Percentiles rank a stretch among this genome's conserved stretches.
phyloP scores from a whole-genome alignment of 805 yeast species.

The Wickerhamiella hasegawae region DNA sequence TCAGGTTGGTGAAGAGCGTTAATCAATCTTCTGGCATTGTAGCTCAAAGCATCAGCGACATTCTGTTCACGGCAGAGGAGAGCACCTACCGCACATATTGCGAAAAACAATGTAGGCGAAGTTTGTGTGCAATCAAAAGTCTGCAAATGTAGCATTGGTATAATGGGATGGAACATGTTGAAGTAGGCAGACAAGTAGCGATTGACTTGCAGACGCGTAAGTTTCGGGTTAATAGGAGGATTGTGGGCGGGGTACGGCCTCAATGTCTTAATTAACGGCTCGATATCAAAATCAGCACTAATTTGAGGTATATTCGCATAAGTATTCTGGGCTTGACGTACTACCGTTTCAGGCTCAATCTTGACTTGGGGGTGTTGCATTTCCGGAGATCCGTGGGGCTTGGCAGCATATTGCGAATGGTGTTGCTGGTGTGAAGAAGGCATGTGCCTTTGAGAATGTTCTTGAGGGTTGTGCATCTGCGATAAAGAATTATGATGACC shows the following conservation, averaged over 20 bases:
- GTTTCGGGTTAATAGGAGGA: constrained; percentile 4
- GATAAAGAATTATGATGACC: too few species aligned
- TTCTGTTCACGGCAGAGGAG: constrained; percentile 16
- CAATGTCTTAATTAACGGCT: constrained; percentile 4
- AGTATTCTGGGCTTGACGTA: too few species aligned
- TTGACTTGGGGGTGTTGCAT: too few species aligned
- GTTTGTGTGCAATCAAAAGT: constrained; percentile 18
- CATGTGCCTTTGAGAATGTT: too few species aligned
- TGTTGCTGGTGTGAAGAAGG: too few species aligned
- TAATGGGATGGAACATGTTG: constrained; percentile 19
- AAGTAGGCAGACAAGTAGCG: constrained; percentile 20
- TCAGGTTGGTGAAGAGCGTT: constrained; percentile 1
- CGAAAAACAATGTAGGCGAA: constrained; percentile 19
- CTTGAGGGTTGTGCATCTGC: too few species aligned
- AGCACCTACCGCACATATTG: constrained; percentile 23
- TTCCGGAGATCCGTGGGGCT: too few species aligned
- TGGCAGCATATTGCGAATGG: too few species aligned
- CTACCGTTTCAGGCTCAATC: too few species aligned
- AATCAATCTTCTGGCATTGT: constrained; percentile 16
- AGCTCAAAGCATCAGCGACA: constrained; percentile 9
- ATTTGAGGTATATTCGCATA: background rate
- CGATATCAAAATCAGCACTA: constrained; percentile 2
- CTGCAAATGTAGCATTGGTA: constrained; percentile 22
- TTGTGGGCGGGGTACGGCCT: constrained; percentile 9
- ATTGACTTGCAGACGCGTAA: constrained; percentile 17